Evolutionary conservation across 495 filamentous ascomycete species (phyloP).

Genomic region (Saxispiralis lemnorum): DNA sequence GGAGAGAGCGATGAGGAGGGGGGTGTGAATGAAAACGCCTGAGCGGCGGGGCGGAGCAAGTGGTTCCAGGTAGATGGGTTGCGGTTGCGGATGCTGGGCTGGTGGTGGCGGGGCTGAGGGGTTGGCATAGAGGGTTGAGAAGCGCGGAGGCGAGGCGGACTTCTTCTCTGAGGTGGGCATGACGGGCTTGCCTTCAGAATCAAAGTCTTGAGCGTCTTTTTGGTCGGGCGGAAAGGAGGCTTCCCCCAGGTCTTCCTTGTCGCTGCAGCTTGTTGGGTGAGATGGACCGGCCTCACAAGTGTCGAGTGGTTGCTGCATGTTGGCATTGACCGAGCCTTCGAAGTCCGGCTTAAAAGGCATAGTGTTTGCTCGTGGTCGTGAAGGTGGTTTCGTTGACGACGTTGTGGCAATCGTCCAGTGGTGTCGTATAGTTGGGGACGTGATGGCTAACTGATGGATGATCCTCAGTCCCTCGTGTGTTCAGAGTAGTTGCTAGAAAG

Average conservation of each 20-base stretch:
- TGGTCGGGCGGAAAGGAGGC: not conserved
- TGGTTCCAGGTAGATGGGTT: not conserved
- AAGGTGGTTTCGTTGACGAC: too few species aligned
- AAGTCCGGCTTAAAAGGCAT: conserved; percentile 11
- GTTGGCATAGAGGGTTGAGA: conserved; percentile 13
- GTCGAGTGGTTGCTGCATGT: conserved; percentile 4
- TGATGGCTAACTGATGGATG: too few species aligned
- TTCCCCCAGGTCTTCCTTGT: too few species aligned
- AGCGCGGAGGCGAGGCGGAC: conserved; percentile 9
- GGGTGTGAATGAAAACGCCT: conserved; percentile 10
- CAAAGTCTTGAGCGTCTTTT: not conserved
- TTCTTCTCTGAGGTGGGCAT: conserved; percentile 8
- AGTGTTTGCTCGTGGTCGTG: too few species aligned
- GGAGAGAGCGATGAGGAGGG: conserved; percentile 10
- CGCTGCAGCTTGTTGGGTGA: too few species aligned
- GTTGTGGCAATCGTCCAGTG: too few species aligned
- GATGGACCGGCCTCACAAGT: not conserved
- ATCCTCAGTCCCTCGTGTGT: too few species aligned
- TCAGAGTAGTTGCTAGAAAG: too few species aligned
- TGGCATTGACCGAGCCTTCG: conserved; percentile 6
- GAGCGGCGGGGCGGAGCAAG: conserved; percentile 1
- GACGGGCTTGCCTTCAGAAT: conserved; percentile 1
- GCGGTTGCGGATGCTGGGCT: not conserved
- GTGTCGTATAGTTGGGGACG: too few species aligned
- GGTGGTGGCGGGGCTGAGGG: conserved; percentile 1